Conservation (phyloP, 345 rosid species). For the Populus nigra region DNA sequence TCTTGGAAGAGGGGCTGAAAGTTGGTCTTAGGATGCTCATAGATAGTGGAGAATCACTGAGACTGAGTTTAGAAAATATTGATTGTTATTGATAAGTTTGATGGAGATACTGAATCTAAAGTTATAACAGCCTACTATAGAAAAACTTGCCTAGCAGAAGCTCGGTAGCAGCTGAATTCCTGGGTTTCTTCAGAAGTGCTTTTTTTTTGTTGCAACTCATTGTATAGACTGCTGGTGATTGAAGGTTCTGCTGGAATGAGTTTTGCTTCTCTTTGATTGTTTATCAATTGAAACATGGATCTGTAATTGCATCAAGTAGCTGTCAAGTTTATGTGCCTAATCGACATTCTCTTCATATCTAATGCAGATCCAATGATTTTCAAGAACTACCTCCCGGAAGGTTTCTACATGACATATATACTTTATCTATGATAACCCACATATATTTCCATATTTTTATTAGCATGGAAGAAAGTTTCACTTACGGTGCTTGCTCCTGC, state of each 20-base stretch:
- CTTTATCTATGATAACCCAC: background rate
- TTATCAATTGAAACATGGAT: background rate
- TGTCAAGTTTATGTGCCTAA: background rate
- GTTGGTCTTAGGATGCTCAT: constrained; percentile 72
- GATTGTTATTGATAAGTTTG: constrained; percentile 22
- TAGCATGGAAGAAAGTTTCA: background rate
- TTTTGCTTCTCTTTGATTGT: background rate
- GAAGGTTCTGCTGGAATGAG: background rate
- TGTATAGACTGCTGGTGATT: background rate
- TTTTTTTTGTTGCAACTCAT: background rate
- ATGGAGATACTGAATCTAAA: background rate
- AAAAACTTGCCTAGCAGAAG: background rate
- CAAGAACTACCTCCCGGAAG: background rate
- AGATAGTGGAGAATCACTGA: constrained; percentile 36
- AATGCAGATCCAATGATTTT: background rate
- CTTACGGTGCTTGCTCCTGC: background rate
- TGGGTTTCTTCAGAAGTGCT: background rate
- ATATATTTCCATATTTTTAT: background rate
- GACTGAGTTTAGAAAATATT: constrained; percentile 49
- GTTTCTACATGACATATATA: background rate
- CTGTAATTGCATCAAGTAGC: background rate
- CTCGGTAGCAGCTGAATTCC: background rate
- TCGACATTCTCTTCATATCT: background rate
- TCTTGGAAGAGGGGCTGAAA: constrained; percentile 77
- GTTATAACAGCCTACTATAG: background rate